Evolutionary conservation across 805 yeast species (phyloP).

Genomic region (Candida ponderosae): DNA sequence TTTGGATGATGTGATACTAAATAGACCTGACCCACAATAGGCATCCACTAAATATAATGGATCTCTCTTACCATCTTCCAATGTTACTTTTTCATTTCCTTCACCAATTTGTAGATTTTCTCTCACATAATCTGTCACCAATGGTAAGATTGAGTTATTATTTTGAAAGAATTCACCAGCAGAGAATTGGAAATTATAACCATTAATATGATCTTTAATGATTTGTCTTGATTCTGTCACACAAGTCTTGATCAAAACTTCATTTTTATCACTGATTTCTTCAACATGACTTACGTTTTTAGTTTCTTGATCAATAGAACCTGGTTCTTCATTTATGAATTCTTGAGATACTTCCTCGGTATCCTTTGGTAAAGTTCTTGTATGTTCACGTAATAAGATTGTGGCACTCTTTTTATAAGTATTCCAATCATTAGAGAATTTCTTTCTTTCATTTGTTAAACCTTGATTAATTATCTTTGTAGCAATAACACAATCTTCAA

Average conservation of each 20-base stretch:
- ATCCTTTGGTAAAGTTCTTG: conserved; percentile 27
- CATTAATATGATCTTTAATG: conserved; percentile 70
- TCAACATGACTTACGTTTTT: conserved; percentile 28
- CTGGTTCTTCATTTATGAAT: conserved; percentile 30
- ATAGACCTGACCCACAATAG: conserved; percentile 93
- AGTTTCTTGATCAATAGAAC: conserved; percentile 33
- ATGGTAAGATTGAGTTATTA: conserved; percentile 83
- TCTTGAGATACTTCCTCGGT: conserved; percentile 17
- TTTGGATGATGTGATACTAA: conserved; percentile 76
- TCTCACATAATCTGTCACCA: conserved; percentile 74
- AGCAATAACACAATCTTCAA: conserved; percentile 91
- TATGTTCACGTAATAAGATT: conserved; percentile 72
- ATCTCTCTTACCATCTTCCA: conserved; percentile 30
- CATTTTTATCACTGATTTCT: conserved; percentile 21
- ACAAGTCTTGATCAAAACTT: conserved; percentile 52
- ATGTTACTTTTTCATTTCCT: too few species aligned
- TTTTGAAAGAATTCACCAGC: conserved; percentile 97
- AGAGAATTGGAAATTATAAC: conserved; percentile 74
- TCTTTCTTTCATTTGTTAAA: conserved; percentile 56
- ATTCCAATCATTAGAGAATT: conserved; percentile 37
- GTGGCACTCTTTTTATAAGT: conserved; percentile 77
- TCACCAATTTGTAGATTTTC: conserved; percentile 53
- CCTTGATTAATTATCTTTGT: conserved; percentile 73
- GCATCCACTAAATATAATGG: conserved; percentile 82
- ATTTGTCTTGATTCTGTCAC: conserved; percentile 73